These are phyloP conservation scores for Globisporangium middletonii DNA, from an alignment of 352 stramenopile species.

Conservation along the genomic window DNA sequence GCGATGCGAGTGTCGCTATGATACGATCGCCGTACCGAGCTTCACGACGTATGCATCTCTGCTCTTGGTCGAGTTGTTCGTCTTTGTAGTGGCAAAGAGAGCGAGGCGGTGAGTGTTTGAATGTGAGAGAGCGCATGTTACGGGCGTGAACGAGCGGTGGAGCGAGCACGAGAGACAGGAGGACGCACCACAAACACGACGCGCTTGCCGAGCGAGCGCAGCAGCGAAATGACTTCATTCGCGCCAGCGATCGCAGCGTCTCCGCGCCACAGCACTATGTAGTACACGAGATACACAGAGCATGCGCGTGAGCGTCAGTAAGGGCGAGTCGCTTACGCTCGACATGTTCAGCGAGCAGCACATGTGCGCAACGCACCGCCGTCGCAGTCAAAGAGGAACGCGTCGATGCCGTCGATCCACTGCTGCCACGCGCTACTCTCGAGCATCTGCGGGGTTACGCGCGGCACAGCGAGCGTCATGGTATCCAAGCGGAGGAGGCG, in stretches of 20 bases:
- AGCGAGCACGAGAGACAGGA: neutral
- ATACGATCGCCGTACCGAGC: conserved; percentile 34
- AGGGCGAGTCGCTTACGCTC: neutral
- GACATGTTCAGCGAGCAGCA: neutral
- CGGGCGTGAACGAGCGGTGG: neutral
- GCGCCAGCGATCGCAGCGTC: conserved; percentile 55
- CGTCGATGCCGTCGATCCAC: conserved; percentile 60
- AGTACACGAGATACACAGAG: neutral
- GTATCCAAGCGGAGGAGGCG: neutral
- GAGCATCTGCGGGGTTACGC: conserved; percentile 30
- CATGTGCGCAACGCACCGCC: conserved; percentile 33
- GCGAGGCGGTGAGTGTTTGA: neutral
- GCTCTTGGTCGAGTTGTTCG: conserved; percentile 84
- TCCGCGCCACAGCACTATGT: conserved; percentile 60
- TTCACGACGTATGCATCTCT: conserved; percentile 81
- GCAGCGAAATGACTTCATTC: conserved; percentile 52
- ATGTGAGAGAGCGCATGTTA: neutral
- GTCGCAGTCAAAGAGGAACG: conserved; percentile 83
- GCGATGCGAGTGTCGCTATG: too few species aligned
- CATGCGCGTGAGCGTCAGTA: neutral
- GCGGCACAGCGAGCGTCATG: conserved; percentile 13
- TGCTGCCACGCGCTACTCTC: conserved; percentile 33
- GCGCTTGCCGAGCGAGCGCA: conserved; percentile 73
- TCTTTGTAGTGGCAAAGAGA: conserved; percentile 25
- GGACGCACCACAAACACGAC: conserved; percentile 74